These are phyloP conservation scores for Cytidiella melzeri DNA, from an alignment of 768 basidiomycete genomes.

Conservation along the genomic window DNA sequence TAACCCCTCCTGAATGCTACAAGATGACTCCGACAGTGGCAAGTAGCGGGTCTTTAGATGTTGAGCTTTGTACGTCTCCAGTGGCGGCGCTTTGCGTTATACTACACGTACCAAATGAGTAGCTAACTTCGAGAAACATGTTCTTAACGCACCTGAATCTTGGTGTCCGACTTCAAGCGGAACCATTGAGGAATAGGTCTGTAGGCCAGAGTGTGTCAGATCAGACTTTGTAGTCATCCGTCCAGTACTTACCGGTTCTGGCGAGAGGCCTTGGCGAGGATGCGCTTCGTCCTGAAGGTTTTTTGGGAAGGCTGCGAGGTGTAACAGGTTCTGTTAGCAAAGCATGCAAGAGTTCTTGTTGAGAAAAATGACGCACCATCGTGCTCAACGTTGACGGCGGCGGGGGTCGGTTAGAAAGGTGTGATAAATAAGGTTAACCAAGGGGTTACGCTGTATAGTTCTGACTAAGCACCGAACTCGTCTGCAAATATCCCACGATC, in stretches of 20 bases:
- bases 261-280: conserved; percentile 90
- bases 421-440: conserved; percentile 25
- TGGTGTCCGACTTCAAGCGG: conserved; percentile 92
- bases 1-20: neutral
- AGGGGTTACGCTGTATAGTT: conserved; percentile 25
- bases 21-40: neutral
- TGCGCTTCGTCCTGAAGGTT: conserved; percentile 94
- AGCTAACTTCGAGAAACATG: neutral
- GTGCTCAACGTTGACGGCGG: conserved; percentile 24
- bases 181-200: conserved; percentile 99
- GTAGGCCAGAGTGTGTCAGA: neutral
- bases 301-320: conserved; percentile 90
- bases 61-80: conserved; percentile 99
- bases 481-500: neutral
- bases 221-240: neutral
- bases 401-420: conserved; percentile 19
- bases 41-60: conserved; percentile 47
- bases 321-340: conserved; percentile 41
- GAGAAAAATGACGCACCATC: conserved; percentile 21
- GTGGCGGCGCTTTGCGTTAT: conserved; percentile 95
- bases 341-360: conserved; percentile 5
- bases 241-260: conserved; percentile 75
- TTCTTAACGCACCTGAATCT: conserved; percentile 67
- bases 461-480: conserved; percentile 24
- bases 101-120: no score